These are phyloP conservation scores for Marchantia paleacea DNA, from an alignment of 225 moss, liverwort and hornwort genomes.

Conservation along the genomic window DNA sequence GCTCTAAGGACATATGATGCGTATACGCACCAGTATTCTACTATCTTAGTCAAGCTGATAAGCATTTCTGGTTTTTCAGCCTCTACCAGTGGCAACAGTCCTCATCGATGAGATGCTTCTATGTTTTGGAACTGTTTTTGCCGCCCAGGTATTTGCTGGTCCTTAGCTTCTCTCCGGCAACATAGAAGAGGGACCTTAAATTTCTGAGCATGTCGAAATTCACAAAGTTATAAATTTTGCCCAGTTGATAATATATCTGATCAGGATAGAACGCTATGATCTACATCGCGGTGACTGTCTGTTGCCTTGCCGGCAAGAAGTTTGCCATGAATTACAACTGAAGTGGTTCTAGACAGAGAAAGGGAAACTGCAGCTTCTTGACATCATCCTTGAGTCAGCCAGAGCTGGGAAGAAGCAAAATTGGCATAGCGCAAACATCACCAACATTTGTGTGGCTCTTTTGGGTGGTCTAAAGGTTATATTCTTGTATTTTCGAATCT, in stretches of 20 bases:
- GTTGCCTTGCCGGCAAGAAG: not conserved
- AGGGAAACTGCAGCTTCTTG: constrained; percentile 75
- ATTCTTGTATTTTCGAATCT: not conserved
- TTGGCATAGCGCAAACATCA: constrained; percentile 82
- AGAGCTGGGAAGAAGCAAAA: constrained; percentile 79
- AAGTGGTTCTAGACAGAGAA: constrained; percentile 63
- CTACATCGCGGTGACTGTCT: not conserved
- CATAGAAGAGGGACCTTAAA: not conserved
- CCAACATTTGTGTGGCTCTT: constrained; percentile 87
- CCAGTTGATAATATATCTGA: not conserved
- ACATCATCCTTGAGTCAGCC: constrained; percentile 70
- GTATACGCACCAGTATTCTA: too few species aligned
- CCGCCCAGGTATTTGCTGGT: constrained; percentile 50
- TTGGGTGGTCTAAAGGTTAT: constrained; percentile 77
- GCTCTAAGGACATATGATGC: not conserved
- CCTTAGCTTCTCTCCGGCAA: not conserved
- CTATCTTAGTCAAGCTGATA: not conserved
- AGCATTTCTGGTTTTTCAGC: constrained; percentile 40
- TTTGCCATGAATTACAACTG: not conserved
- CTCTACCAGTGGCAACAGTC: constrained; percentile 72
- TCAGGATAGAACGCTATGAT: not conserved
- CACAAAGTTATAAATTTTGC: not conserved
- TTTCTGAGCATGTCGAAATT: not conserved
- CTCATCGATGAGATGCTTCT: constrained; percentile 95
- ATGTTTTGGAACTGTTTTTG: constrained; percentile 85